These are phyloP conservation scores for Globisporangium alternatum DNA, from an alignment of 352 stramenopile species.

Conservation along the genomic window DNA sequence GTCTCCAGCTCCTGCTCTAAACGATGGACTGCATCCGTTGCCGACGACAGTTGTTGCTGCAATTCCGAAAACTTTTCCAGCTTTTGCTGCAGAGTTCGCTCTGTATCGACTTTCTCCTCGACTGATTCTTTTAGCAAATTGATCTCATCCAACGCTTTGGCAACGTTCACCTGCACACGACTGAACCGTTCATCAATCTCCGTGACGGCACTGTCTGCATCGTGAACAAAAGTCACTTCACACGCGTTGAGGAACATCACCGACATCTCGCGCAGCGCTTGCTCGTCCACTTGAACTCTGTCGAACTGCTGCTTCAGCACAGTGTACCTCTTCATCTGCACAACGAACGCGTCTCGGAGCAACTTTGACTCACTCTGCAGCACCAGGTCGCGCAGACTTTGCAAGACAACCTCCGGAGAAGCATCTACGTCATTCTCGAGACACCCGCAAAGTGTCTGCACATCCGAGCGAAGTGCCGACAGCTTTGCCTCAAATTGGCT, in stretches of 20 bases:
- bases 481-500: slow-evolving; percentile 2
- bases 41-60: neutral
- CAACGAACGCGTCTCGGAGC: slow-evolving; percentile 12
- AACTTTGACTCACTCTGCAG: neutral
- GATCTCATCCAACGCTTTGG: slow-evolving; percentile 1
- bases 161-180: neutral
- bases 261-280: neutral
- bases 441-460: slow-evolving; percentile 2
- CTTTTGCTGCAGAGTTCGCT: slow-evolving; percentile 4
- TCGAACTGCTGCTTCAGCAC: neutral
- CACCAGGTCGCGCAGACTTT: neutral
- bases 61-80: neutral
- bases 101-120: neutral
- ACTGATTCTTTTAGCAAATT: neutral
- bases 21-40: neutral
- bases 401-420: neutral
- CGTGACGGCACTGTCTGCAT: neutral
- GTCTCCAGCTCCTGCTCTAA: slow-evolving; percentile 25
- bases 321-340: slow-evolving; percentile 7
- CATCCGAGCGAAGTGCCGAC: slow-evolving; percentile 1
- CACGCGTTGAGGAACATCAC: slow-evolving; percentile 6
- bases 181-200: neutral
- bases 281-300: neutral
- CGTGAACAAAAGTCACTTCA: neutral
- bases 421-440: neutral